phyloP scores from a whole-genome alignment of 2,329 filamentous ascomycete genomes.

The Neocatenulostroma microsporum region DNA sequence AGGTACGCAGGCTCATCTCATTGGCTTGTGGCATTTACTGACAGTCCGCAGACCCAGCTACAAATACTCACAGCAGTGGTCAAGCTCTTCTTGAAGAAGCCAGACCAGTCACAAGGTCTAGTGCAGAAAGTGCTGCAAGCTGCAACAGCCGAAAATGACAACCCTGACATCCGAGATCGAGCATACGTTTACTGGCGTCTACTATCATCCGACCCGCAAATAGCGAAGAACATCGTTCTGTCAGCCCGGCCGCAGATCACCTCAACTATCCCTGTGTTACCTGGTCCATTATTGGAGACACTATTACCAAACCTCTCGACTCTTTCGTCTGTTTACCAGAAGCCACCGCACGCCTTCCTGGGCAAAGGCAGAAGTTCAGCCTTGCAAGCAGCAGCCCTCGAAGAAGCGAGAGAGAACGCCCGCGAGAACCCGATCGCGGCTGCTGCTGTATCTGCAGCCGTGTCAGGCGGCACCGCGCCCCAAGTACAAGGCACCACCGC shows the following conservation, averaged over 20 bases:
- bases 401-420: slow-evolving; percentile 87
- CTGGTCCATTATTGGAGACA: slow-evolving; percentile 74
- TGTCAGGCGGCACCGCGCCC: slow-evolving; percentile 35
- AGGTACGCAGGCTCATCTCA: slow-evolving; percentile 46
- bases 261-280: slow-evolving; percentile 85
- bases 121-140: slow-evolving; percentile 92
- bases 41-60: slow-evolving; percentile 67
- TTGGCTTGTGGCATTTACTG: slow-evolving; percentile 18
- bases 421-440: slow-evolving; percentile 92
- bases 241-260: slow-evolving; percentile 91
- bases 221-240: slow-evolving; percentile 87
- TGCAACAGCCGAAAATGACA: slow-evolving; percentile 91
- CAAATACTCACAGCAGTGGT: slow-evolving; percentile 96
- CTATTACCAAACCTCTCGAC: slow-evolving; percentile 90
- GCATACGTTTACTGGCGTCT: slow-evolving; percentile 98
- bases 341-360: slow-evolving; percentile 94
- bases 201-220: slow-evolving; percentile 79
- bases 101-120: slow-evolving; percentile 78
- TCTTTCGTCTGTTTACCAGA: slow-evolving; percentile 95
- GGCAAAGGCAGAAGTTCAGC: slow-evolving; percentile 91
- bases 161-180: slow-evolving; percentile 92
- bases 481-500: slow-evolving; percentile 67
- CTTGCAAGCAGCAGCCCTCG: slow-evolving; percentile 89
- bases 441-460: slow-evolving; percentile 62
- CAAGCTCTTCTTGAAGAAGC: slow-evolving; percentile 95